Conservation (phyloP, 2,329 filamentous ascomycete genomes). For the Microsporum audouinii region DNA sequence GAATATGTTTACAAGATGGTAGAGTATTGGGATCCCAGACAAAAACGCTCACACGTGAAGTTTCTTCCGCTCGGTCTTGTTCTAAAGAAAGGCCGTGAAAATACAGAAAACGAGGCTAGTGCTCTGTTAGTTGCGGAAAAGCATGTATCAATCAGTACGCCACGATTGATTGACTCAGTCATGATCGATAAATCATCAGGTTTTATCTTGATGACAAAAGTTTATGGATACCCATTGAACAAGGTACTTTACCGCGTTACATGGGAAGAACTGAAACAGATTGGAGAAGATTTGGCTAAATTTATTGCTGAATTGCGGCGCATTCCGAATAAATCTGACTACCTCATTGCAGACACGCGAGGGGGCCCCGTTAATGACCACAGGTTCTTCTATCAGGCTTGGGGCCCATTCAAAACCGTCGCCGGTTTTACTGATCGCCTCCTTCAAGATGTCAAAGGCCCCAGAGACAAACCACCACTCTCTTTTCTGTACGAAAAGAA, state of each 20-base stretch:
- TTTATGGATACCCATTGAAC: slow-evolving; percentile 7
- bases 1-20: slow-evolving; percentile 2
- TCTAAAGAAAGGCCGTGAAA: slow-evolving; percentile 7
- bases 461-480: slow-evolving; percentile 6
- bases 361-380: slow-evolving; percentile 10
- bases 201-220: slow-evolving; percentile 12
- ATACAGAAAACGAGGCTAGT: slow-evolving; percentile 12
- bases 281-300: slow-evolving; percentile 11
- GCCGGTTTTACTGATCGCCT: slow-evolving; percentile 10
- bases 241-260: slow-evolving; percentile 8
- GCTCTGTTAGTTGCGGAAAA: slow-evolving; percentile 10
- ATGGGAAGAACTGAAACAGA: slow-evolving; percentile 11
- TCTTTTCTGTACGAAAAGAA: slow-evolving; percentile 11
- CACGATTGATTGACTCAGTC: slow-evolving; percentile 13
- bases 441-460: slow-evolving; percentile 5
- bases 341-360: slow-evolving; percentile 10
- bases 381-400: slow-evolving; percentile 2
- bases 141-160: slow-evolving; percentile 10
- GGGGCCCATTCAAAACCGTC: slow-evolving; percentile 11
- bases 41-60: slow-evolving; percentile 4
- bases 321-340: slow-evolving; percentile 9
- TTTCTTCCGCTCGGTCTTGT: slow-evolving; percentile 11
- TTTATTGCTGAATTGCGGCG: slow-evolving; percentile 10
- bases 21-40: slow-evolving; percentile 5
- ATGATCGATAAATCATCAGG: slow-evolving; percentile 7